A percentile compares a stretch with the other conserved stretches of the same genome.
Conservation (phyloP, 2,329 filamentous ascomycete species). For the Nemania sp. region DNA sequence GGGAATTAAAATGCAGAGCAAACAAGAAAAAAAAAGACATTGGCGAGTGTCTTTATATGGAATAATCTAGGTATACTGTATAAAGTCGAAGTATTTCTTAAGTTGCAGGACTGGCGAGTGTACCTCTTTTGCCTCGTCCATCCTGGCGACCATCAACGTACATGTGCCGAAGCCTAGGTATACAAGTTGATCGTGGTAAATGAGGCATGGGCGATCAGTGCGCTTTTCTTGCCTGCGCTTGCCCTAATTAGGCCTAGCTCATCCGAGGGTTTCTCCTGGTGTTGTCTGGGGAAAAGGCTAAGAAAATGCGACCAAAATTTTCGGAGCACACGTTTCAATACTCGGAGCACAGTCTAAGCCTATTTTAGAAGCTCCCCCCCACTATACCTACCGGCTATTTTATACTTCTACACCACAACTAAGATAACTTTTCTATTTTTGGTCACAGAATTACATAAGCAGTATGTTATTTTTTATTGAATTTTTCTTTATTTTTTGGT, state of each 20-base stretch:
- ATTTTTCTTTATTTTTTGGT: too few species aligned
- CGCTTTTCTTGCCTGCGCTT: not conserved
- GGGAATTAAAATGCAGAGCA: conserved; percentile 4
- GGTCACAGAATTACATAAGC: too few species aligned
- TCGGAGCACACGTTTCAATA: too few species aligned
- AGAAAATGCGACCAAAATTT: too few species aligned
- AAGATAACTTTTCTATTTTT: too few species aligned
- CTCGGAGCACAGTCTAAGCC: too few species aligned
- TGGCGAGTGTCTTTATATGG: conserved; percentile 4
- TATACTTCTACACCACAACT: too few species aligned
- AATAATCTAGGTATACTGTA: conserved; percentile 15
- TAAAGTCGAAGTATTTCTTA: conserved; percentile 7
- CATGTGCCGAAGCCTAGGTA: conserved; percentile 3
- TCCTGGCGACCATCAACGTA: conserved; percentile 3
- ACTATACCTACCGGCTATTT: too few species aligned
- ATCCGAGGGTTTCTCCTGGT: not conserved
- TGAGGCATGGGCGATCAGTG: not conserved
- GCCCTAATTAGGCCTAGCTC: conserved; percentile 8
- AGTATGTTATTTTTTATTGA: too few species aligned
- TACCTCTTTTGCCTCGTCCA: conserved; percentile 1
- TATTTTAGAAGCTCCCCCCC: too few species aligned
- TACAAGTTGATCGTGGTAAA: not conserved
- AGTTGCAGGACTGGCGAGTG: not conserved
- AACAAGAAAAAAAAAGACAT: conserved; percentile 2
- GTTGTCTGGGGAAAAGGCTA: conserved; percentile 26